These are phyloP conservation scores for Diaporthe humulicola DNA, from an alignment of 2,329 filamentous ascomycete species.

Conservation along the genomic window DNA sequence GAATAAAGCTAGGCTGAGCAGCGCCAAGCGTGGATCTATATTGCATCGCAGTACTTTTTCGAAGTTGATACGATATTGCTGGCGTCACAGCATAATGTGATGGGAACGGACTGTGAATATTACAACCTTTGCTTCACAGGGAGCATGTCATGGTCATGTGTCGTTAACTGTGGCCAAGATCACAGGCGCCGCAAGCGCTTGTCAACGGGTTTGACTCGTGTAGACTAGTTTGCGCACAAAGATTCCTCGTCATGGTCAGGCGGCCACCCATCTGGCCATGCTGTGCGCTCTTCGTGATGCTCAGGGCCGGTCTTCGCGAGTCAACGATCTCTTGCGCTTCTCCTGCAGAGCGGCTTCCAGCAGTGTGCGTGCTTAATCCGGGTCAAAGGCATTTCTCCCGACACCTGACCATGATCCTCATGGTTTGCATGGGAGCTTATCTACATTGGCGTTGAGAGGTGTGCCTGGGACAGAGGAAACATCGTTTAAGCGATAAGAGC, in stretches of 20 bases:
- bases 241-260: neutral
- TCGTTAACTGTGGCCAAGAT: neutral
- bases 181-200: too few relatives aligned
- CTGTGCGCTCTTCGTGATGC: too few relatives aligned
- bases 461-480: neutral
- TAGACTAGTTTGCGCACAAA: neutral
- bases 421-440: neutral
- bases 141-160: neutral
- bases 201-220: neutral
- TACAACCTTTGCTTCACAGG: neutral
- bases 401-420: neutral
- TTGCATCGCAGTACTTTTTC: neutral
- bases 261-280: neutral
- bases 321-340: neutral
- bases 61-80: neutral
- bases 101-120: neutral
- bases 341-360: too few relatives aligned
- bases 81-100: neutral
- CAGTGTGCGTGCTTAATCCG: neutral
- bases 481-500: neutral
- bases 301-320: neutral
- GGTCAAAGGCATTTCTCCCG: neutral
- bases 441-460: too few relatives aligned
- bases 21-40: neutral
- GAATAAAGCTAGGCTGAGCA: slow-evolving; percentile 11